Percentiles rank a stretch among this genome's conserved stretches.
Evolutionary conservation across 176 grass and related monocot species (phyloP).

Genomic region (Sorghum bicolor): Sorghum_bicolor_NCBIv3 NC_012870.2:18543001-18543500

Average conservation of each 20-base stretch:
- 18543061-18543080: slow-evolving; percentile 71
- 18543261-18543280: slow-evolving; percentile 59
- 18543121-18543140: slow-evolving; percentile 67
- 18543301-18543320: slow-evolving; percentile 42
- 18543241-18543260: slow-evolving; percentile 52
- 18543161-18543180: slow-evolving; percentile 78
- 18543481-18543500: slow-evolving; percentile 83
- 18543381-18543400: slow-evolving; percentile 64
- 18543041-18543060: slow-evolving; percentile 72
- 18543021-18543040: slow-evolving; percentile 65
- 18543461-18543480: slow-evolving; percentile 61
- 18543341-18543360: slow-evolving; percentile 61
- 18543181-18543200: slow-evolving; percentile 79
- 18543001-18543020: slow-evolving; percentile 89
- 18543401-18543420: slow-evolving; percentile 62
- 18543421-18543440: slow-evolving; percentile 71
- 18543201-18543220: slow-evolving; percentile 85
- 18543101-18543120: slow-evolving; percentile 84
- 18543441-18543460: slow-evolving; percentile 59
- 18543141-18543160: slow-evolving; percentile 79
- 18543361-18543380: slow-evolving; percentile 62
- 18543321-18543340: slow-evolving; percentile 68
- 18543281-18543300: slow-evolving; percentile 69
- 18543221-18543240: slow-evolving; percentile 69
- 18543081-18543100: slow-evolving; percentile 73